Evolutionary conservation across 768 basidiomycete species (phyloP).

Genomic region (Austroboletus festivus): DNA sequence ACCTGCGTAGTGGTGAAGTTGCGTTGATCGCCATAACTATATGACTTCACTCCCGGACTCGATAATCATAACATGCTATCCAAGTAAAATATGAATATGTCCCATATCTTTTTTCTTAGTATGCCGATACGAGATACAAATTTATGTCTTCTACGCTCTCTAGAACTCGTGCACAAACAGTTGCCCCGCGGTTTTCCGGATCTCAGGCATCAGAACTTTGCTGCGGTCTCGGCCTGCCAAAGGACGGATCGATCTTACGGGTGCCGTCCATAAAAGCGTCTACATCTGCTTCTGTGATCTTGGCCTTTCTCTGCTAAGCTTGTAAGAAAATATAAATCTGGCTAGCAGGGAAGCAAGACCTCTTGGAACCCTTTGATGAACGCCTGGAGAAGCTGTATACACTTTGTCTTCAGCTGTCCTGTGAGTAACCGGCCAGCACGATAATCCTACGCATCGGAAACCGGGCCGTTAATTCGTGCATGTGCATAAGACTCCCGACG

Average conservation of each 20-base stretch:
- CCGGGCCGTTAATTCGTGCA: neutral
- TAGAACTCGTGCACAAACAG: neutral
- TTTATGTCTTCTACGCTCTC: conserved; percentile 4
- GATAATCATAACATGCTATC: neutral
- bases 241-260: conserved; percentile 67
- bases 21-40: conserved; percentile 11
- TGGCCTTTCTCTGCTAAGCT: conserved; percentile 71
- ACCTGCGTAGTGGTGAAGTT: neutral
- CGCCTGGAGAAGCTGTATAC: conserved; percentile 76
- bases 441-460: conserved; percentile 64
- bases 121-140: neutral
- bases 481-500: neutral
- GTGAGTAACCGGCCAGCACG: conserved; percentile 84
- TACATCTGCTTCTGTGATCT: conserved; percentile 75
- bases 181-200: neutral
- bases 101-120: neutral
- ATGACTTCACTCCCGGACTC: neutral
- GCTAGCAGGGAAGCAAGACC: no score
- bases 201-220: neutral
- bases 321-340: no score
- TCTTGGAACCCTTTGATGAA: conserved; percentile 88
- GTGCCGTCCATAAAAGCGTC: conserved; percentile 75
- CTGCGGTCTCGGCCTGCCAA: conserved; percentile 41
- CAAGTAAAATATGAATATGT: conserved; percentile 5
- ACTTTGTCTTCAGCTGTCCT: conserved; percentile 86